Conservation (phyloP, 169 alveolate species). For the Plasmodium inui region DNA sequence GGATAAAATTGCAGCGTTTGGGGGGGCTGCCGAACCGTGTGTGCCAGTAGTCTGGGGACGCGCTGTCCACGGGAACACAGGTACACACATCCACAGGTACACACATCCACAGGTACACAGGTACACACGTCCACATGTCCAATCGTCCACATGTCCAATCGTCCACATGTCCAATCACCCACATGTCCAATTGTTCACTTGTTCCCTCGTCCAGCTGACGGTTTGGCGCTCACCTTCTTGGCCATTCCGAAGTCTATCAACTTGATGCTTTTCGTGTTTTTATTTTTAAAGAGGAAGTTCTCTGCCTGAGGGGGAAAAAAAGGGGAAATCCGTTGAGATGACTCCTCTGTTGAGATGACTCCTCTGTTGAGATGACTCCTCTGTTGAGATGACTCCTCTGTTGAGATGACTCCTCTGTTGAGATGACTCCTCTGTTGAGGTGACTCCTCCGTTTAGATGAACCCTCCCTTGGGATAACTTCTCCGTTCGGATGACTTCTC, state of each 20-base stretch:
- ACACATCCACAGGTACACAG: no score
- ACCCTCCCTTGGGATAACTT: no score
- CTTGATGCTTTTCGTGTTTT: slow-evolving; percentile 68
- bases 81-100: neutral
- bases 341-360: neutral
- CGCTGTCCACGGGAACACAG: no score
- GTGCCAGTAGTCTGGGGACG: no score
- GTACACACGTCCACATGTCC: no score
- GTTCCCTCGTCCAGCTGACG: neutral
- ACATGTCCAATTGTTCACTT: neutral
- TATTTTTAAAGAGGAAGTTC: slow-evolving; percentile 64
- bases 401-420: neutral
- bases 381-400: neutral
- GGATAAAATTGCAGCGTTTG: neutral
- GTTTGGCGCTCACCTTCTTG: slow-evolving; percentile 55
- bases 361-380: neutral
- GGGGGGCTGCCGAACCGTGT: neutral
- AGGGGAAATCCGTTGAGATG: neutral
- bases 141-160: no score
- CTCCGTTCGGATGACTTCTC: neutral
- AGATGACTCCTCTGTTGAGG: neutral
- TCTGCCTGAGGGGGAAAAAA: slow-evolving; percentile 22
- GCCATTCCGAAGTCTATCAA: slow-evolving; percentile 86
- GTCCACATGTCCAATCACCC: no score
- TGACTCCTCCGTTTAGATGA: no score